Evolutionary conservation across 108 stramenopile genomes (phyloP), one percentile per base, ranked within the genome.

Genomic region (Pseudonitzschia delicatissima): DNA sequence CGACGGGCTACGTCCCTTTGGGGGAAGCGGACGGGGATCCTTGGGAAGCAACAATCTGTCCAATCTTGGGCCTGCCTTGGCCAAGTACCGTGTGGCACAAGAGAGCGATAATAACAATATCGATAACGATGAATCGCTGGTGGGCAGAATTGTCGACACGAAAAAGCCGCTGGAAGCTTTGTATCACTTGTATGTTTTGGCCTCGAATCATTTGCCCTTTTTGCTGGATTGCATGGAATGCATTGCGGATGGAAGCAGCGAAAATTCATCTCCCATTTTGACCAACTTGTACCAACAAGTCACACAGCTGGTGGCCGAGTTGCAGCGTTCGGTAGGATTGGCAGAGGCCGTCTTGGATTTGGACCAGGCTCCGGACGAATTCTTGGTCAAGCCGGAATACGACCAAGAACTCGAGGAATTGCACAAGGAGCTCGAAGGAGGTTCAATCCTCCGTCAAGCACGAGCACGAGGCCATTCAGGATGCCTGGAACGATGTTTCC

Each of bases 341-440:
- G 85, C 79, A 8, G 84, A 87, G 49, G 71, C 76, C 20, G 94
- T 91, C 4, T 66, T 95, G 59, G 90, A 95, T 79, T 70, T 95
- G 52, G 79, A 91, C 57, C 48, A 49, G 8, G 94, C 91, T 17
- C 94, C 94, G 2, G 86, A 95, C 3, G 96, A 98, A 28, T 96
- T 92, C 40, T 45, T 88, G 26, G 77, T 98, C 62, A 83, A 89
- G 36, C 68, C 91, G 6, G 47, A 51, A 5, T 83, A 84, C 66
- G 64, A 82, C 63, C 68, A 67, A n/a, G 81, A 83, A 35, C 81
- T 99, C 9, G 73, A 40, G 2, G 91, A 94, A 28, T 49, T 96
- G 35, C 52, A 69, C 34, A 71, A 75, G 36, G 91, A 93, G 65
- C 66, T 96, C 39, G 80, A 89, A n/a, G 50, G 69, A 52, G 12